Conservation (phyloP, 805 yeast species). For the Candida broadrunensis region DNA sequence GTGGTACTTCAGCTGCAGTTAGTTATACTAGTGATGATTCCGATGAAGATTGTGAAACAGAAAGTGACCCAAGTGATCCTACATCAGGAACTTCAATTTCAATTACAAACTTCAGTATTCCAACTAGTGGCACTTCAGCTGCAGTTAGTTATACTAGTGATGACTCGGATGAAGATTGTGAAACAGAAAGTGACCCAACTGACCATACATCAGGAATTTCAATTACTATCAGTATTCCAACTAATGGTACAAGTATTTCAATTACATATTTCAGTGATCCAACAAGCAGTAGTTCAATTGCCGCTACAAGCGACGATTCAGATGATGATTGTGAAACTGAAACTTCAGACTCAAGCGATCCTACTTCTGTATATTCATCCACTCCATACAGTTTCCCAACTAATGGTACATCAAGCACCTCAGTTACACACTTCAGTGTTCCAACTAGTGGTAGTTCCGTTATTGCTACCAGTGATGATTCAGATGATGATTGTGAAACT, state of each 20-base stretch:
- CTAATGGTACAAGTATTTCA: no score
- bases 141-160: conserved; percentile 8
- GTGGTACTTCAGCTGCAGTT: background rate
- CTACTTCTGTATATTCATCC: conserved; percentile 3
- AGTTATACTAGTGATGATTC: conserved; percentile 3
- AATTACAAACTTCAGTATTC: background rate
- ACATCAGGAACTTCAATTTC: conserved; percentile 1
- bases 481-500: conserved; percentile 3
- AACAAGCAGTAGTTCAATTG: background rate
- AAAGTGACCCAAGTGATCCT: conserved; percentile 4
- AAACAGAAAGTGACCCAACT: background rate
- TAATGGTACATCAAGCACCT: background rate
- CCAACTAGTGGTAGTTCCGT: background rate
- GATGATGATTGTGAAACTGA: conserved; percentile 10
- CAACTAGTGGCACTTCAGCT: conserved; percentile 1
- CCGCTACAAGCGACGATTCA: background rate
- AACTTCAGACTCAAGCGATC: conserved; percentile 2
- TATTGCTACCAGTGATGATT: no score
- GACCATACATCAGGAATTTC: conserved; percentile 2
- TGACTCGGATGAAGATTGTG: conserved; percentile 5
- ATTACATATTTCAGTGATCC: no score
- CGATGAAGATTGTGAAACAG: conserved; percentile 16
- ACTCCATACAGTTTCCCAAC: background rate
- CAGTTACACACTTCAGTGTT: background rate
- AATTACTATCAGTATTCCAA: background rate